Percentiles rank a stretch among this genome's conserved stretches.
Evolutionary conservation across 2,329 filamentous ascomycete species (phyloP).

Genomic region (Thelonectria rubi): DNA sequence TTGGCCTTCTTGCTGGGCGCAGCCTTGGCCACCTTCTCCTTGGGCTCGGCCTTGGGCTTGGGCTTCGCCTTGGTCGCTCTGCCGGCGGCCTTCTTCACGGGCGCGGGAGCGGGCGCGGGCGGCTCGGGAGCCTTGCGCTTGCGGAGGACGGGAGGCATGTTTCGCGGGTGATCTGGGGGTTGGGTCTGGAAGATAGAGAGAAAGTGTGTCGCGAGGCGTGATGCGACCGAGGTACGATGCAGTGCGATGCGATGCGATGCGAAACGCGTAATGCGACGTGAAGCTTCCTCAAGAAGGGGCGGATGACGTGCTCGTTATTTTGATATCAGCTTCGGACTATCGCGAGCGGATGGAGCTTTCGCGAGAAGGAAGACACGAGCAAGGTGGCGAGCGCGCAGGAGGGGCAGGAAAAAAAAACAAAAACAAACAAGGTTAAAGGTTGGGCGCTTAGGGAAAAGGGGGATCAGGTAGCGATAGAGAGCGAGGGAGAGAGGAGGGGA

Average conservation of each 20-base stretch:
- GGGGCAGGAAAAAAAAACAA: slow-evolving; percentile 24
- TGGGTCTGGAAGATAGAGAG: slow-evolving; percentile 12
- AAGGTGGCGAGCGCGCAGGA: slow-evolving; percentile 9
- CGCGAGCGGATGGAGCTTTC: slow-evolving; percentile 7
- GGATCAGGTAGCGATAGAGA: slow-evolving; percentile 20
- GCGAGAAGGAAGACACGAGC: slow-evolving; percentile 14
- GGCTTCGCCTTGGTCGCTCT: slow-evolving; percentile 48
- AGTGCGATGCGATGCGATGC: slow-evolving; percentile 32
- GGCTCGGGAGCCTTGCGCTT: slow-evolving; percentile 68
- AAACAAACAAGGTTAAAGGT: slow-evolving; percentile 32
- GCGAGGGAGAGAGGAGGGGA: slow-evolving; percentile 17
- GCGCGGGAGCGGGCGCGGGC: slow-evolving; percentile 57
- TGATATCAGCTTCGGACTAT: slow-evolving; percentile 24
- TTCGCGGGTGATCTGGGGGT: slow-evolving; percentile 15
- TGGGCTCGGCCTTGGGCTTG: slow-evolving; percentile 47
- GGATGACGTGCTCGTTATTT: slow-evolving; percentile 23
- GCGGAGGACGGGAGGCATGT: slow-evolving; percentile 67
- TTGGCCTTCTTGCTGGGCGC: slow-evolving; percentile 40
- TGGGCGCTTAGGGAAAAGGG: slow-evolving; percentile 32
- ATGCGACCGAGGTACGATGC: slow-evolving; percentile 28
- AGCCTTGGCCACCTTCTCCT: slow-evolving; percentile 45
- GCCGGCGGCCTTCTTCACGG: slow-evolving; percentile 51
- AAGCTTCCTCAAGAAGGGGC: slow-evolving; percentile 5
- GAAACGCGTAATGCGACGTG: slow-evolving; percentile 33
- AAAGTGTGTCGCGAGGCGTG: slow-evolving; percentile 18